Percentiles rank a stretch among this genome's conserved stretches.
Evolutionary conservation across 305 asterid genomes (phyloP).

Genomic region (Solanum aculeatissimum): DNA sequence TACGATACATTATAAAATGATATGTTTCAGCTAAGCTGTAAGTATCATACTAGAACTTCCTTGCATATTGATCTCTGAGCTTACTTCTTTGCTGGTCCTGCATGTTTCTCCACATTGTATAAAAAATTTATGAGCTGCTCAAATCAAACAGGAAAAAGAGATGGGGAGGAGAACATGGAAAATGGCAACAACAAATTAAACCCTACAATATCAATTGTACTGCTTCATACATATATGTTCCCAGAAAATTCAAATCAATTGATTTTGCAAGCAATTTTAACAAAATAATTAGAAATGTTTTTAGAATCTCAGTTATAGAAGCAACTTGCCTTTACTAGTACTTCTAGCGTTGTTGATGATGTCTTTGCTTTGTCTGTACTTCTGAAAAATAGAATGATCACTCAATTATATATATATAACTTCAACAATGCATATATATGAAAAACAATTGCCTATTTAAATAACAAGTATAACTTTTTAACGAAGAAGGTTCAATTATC

Average conservation of each 20-base stretch:
- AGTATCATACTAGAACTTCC: neutral
- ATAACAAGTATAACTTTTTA: neutral
- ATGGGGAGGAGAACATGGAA: neutral
- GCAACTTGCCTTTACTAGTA: neutral
- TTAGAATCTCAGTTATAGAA: neutral
- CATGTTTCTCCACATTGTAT: neutral
- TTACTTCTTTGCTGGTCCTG: neutral
- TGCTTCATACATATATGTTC: neutral
- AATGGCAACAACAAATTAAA: neutral
- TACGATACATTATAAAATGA: neutral
- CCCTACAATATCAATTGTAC: neutral
- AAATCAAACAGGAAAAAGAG: neutral
- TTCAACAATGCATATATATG: too few relatives aligned
- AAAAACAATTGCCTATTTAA: neutral
- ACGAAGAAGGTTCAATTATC: neutral
- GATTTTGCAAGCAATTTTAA: neutral
- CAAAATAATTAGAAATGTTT: neutral
- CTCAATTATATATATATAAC: neutral
- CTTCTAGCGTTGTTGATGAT: neutral
- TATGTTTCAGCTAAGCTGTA: too few relatives aligned
- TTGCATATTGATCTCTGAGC: neutral
- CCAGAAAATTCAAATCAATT: neutral
- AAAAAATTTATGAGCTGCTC: neutral
- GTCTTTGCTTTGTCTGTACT: neutral
- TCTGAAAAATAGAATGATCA: slow-evolving; percentile 1